These are phyloP conservation scores for Aureobasidium pullulans DNA, from an alignment of 2,329 filamentous ascomycete genomes.

Conservation along the genomic window DNA sequence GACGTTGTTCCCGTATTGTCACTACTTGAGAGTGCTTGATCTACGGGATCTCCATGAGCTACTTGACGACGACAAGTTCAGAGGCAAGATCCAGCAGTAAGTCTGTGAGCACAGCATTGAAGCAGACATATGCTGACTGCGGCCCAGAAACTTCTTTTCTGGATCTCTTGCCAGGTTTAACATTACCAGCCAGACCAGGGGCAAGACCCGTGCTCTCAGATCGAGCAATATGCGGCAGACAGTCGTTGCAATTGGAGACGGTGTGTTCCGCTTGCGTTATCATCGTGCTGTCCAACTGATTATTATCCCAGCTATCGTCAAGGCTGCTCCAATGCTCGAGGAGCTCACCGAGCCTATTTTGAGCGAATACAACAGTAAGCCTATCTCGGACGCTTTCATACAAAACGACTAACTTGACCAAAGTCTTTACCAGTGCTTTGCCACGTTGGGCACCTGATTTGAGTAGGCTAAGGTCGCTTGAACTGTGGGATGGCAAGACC, in stretches of 20 bases:
- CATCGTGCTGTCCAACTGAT: neutral
- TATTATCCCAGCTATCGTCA: slow-evolving; percentile 20
- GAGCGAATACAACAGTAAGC: slow-evolving; percentile 29
- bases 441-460: slow-evolving; percentile 53
- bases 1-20: slow-evolving; percentile 62
- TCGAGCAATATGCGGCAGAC: slow-evolving; percentile 31
- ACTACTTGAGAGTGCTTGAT: slow-evolving; percentile 58
- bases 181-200: slow-evolving; percentile 18
- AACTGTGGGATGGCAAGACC: slow-evolving; percentile 54
- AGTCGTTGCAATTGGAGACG: slow-evolving; percentile 43
- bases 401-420: neutral
- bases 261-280: neutral
- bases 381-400: neutral
- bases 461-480: slow-evolving; percentile 50
- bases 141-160: slow-evolving; percentile 43
- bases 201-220: neutral
- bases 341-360: slow-evolving; percentile 32
- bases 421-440: slow-evolving; percentile 44
- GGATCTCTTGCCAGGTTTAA: slow-evolving; percentile 40
- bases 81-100: slow-evolving; percentile 48
- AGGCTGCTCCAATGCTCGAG: slow-evolving; percentile 44
- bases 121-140: neutral
- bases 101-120: slow-evolving; percentile 31
- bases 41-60: slow-evolving; percentile 54
- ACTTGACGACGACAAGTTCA: slow-evolving; percentile 52